Evolutionary conservation across 169 alveolate species (phyloP), one percentile per base, ranked within the genome.

Genomic region (Amoebophrya sp.): DNA sequence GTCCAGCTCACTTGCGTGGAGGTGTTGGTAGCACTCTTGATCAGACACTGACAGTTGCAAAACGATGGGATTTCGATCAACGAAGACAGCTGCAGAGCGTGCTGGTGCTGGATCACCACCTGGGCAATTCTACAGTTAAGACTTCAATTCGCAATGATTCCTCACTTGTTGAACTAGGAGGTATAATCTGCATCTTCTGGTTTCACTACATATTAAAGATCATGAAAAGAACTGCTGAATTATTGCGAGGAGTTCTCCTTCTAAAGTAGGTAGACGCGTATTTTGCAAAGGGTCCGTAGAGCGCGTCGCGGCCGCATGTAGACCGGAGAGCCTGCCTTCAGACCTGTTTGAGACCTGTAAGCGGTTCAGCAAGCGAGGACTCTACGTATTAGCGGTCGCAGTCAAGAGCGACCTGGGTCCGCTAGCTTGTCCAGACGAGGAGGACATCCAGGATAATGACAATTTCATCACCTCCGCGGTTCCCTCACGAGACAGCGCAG

Each of bases 231-330:
- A n/a, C n/a, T n/a, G n/a, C n/a, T n/a, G n/a, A n/a, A n/a, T n/a
- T n/a, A n/a, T n/a, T n/a, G n/a, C n/a, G n/a, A n/a, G n/a, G n/a
- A n/a, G n/a, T n/a, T n/a, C n/a, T n/a, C n/a, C n/a, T n/a, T n/a
- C n/a, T n/a, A n/a, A n/a, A n/a, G n/a, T n/a, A n/a, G 18, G 6
- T 18, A 6, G 65, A 65, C 18, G 33, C 33, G 26, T 65, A 1
- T 65, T 65, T 36, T 65, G 83, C 83, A 65, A 65, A 65, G 83
- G 83, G 12, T 65, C 83, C 83, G 83, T 65, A 36, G 83, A 65
- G 26, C 83, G 83, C 83, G 83, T 65, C 2, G 83, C 83, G n/a
- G 83, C 83, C 83, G 12, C 36, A 6, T 65, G 83, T 18, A 29
- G 83, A 6, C 83, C 83, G 33, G 83, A 65, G n/a, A 65, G 38